Evolutionary conservation across 2,329 filamentous ascomycete species (phyloP), one percentile per base, ranked within the genome.

Genomic region (Fusarium veterinarium): DNA sequence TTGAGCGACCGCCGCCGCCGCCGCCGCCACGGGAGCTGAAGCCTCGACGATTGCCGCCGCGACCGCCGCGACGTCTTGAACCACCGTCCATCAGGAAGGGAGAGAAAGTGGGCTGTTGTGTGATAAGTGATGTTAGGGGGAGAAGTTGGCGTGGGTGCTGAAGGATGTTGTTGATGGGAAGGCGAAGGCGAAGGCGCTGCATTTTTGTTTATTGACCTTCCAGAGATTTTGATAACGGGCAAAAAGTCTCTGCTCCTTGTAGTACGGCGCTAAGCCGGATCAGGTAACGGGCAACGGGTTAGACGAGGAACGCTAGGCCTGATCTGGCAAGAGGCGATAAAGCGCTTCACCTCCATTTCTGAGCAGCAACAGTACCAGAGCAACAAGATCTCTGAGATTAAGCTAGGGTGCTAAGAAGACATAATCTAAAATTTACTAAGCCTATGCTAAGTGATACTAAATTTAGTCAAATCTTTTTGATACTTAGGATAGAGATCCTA

Each of bases 211-310:
- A 52, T 55, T 63, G 46, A 51, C 14, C n/a, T 13, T 8, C 5
- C 5, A 37, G 4, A 10, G 31, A n/a, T 52, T 61, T 65, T 69
- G 66, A 69, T 69, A 69, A 33, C 20, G 41, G 52, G 65, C 23
- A 49, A 51, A 69, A 69, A 69, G 66, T 69, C 66, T 69, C 66
- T 69, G 66, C 66, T 51, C 42, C 8, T 58, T 45, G 65, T 64
- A 41, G 16, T 11, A 44, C 45, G 20, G 35, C 37, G 35, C 66
- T 69, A 69, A 35, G 3, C 65, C 23, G 0, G 6, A 48, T 44
- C 14, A 5, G 37, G 66, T 3, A 42, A 12, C 2, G 7, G 5
- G 6, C 16, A 6, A 8, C n/a, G 12, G 17, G 25, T 16, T 42
- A 41, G 42, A 42, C 52, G 41, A 61, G 6, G 1, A 0, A 9